Evolutionary conservation across 345 rosid genomes (phyloP).

Genomic region (Aquilaria yunnanensis): DNA sequence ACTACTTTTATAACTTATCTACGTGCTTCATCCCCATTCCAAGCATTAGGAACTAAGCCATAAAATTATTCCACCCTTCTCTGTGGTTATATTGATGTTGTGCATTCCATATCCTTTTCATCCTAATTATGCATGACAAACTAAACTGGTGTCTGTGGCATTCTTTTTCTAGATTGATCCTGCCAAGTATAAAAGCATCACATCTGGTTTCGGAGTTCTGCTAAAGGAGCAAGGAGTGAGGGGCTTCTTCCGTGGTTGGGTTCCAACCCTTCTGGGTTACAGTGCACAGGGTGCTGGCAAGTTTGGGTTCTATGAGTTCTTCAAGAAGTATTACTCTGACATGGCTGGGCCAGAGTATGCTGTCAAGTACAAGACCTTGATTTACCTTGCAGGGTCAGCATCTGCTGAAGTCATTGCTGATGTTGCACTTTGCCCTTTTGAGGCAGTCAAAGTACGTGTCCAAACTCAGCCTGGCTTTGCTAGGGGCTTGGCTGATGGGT

Average conservation of each 20-base stretch:
- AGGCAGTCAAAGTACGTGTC: conserved; percentile 98
- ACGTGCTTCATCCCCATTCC: too few relatives aligned
- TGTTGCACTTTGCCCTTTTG: conserved; percentile 94
- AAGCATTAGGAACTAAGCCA: too few relatives aligned
- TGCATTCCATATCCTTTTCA: too few relatives aligned
- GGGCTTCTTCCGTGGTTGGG: conserved; percentile 99
- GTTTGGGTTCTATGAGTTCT: conserved; percentile 94
- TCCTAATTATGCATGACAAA: background rate
- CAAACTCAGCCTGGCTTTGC: conserved; percentile 99
- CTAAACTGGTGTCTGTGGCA: conserved; percentile 5
- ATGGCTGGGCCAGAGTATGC: conserved; percentile 87
- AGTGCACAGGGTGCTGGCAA: conserved; percentile 99
- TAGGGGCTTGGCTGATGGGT: conserved; percentile 86
- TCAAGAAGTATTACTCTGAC: conserved; percentile 91
- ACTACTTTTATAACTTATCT: too few relatives aligned
- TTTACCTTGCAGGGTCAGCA: conserved; percentile 98
- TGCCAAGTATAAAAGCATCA: conserved; percentile 81
- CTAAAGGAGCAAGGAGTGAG: conserved; percentile 83
- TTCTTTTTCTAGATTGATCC: conserved; percentile 72
- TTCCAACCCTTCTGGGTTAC: conserved; percentile 93
- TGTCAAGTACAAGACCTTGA: conserved; percentile 87
- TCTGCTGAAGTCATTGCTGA: conserved; percentile 97
- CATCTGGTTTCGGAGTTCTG: conserved; percentile 88
- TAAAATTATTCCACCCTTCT: background rate
- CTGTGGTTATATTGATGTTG: background rate